Evolutionary conservation across 805 yeast genomes (phyloP), one percentile per base, ranked within the genome.

Genomic region (Isabelozyma gotoi): DNA sequence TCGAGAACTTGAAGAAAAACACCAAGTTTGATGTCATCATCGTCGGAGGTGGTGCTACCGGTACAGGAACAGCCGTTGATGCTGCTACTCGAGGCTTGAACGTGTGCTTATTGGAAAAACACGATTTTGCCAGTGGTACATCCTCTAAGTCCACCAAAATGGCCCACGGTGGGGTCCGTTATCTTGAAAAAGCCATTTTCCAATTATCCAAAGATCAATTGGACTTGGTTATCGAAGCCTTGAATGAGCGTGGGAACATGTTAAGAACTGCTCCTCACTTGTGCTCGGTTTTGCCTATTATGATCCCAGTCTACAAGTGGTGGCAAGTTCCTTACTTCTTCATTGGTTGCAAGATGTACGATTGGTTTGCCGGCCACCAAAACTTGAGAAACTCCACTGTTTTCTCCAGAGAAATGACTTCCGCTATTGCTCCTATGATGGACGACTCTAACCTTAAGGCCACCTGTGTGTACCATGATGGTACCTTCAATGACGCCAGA

Each of bases 101-200:
- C 59, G 96, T 89, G 35, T 87, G 95, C 40, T 65, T 91, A 45
- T 77, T 91, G 46, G 98, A 91, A 67, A 85, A 85, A 60, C 82
- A 81, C 51, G 98, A 91, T 71, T 91, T 86, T 60, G 96, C 96
- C 6, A 77, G 89, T 7, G 97, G 96, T 34, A 92, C 97, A 12
- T 86, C 96, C 7, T 89, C 97, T 29, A 87, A 90, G 58, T 87
- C 96, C 12, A 91, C 98, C 39, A 91, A 91, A 71, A 87, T 91
- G 83, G 96, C 96, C 36, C 98, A 91, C 62, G 98, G 98, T 52
- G 98, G 98, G 63, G 97, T 91, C 35, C 77, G 98, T 58, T 91
- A 91, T 66, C 77, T 91, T 59, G 98, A 91, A 65, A 91, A 91
- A 73, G 97, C 97, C 33, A 81, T 91, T 57, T 89, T 89, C 80